Conservation (phyloP, 768 basidiomycete species). For the Hericium alpestre region DNA sequence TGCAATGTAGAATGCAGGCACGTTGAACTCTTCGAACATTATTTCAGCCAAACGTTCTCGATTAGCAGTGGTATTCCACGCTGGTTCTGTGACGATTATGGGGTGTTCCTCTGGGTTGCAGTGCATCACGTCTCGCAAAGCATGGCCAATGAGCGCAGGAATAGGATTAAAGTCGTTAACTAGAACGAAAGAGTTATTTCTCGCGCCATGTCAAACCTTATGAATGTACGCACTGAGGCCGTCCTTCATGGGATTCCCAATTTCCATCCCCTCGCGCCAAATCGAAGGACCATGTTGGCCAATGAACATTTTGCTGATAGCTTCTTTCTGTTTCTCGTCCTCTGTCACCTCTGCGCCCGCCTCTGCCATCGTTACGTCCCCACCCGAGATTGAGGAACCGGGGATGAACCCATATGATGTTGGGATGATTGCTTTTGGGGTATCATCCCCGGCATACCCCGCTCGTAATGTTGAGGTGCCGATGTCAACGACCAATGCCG, state of each 20-base stretch:
- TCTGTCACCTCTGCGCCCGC: constrained; percentile 27
- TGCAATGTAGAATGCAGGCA: constrained; percentile 93
- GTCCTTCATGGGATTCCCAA: constrained; percentile 73
- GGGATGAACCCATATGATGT: constrained; percentile 75
- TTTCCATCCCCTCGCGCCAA: constrained; percentile 86
- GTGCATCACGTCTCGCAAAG: constrained; percentile 65
- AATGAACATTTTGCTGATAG: constrained; percentile 53
- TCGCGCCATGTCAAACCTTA: neutral
- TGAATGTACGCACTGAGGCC: constrained; percentile 57
- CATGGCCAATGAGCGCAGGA: constrained; percentile 61
- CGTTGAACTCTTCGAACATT: constrained; percentile 93
- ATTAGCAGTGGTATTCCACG: constrained; percentile 92
- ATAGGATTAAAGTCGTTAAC: constrained; percentile 73
- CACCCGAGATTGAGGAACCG: constrained; percentile 23
- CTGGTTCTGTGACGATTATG: constrained; percentile 84
- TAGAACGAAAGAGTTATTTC: constrained; percentile 17
- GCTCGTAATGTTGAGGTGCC: constrained; percentile 84
- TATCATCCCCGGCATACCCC: constrained; percentile 95
- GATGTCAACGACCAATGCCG: constrained; percentile 91
- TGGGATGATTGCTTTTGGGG: constrained; percentile 85
- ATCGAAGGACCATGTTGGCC: constrained; percentile 84
- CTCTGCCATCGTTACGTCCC: constrained; percentile 47
- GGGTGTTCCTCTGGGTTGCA: constrained; percentile 80
- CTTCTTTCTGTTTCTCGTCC: constrained; percentile 27
- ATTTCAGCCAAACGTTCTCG: constrained; percentile 93